Percentiles rank a stretch among this genome's conserved stretches.
Evolutionary conservation across 257 asterid genomes (phyloP).

Genomic region (Parsonsia alboflavescens): DNA sequence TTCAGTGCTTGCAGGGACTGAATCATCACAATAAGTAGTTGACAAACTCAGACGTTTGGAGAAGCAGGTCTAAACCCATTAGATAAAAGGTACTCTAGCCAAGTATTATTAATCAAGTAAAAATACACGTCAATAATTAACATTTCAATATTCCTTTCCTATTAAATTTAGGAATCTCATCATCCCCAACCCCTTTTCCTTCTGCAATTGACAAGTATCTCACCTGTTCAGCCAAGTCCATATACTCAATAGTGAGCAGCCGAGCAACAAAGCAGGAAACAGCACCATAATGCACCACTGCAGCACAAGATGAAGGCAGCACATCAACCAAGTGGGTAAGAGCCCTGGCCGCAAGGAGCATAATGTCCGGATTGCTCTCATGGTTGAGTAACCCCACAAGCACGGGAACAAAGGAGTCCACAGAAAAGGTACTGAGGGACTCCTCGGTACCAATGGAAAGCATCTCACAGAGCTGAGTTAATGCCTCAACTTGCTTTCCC

Average conservation of each 20-base stretch:
- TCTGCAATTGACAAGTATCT: not conserved
- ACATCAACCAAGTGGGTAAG: slow-evolving; percentile 97
- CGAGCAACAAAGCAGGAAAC: slow-evolving; percentile 93
- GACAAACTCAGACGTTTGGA: not conserved
- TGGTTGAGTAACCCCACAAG: slow-evolving; percentile 89
- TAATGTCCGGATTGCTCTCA: slow-evolving; percentile 88
- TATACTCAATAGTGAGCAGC: slow-evolving; percentile 86
- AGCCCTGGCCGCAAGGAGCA: slow-evolving; percentile 98
- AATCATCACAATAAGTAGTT: slow-evolving; percentile 3
- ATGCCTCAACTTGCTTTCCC: slow-evolving; percentile 93
- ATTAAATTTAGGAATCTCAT: not conserved
- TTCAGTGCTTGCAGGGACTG: slow-evolving; percentile 99
- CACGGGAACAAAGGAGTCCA: slow-evolving; percentile 95
- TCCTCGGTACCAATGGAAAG: slow-evolving; percentile 96
- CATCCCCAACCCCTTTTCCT: not conserved
- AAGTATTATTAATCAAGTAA: not conserved
- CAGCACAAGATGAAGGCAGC: slow-evolving; percentile 89
- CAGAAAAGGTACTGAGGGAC: slow-evolving; percentile 84
- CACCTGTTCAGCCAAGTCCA: slow-evolving; percentile 99
- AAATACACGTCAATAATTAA: not conserved
- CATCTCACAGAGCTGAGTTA: slow-evolving; percentile 91
- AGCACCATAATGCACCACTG: slow-evolving; percentile 98
- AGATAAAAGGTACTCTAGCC: not conserved
- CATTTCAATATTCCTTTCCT: not conserved
- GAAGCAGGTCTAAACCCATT: not conserved